Base-by-base conservation (phyloP, 805 yeast species). In the Saccharomycopsis olivae region DNA sequence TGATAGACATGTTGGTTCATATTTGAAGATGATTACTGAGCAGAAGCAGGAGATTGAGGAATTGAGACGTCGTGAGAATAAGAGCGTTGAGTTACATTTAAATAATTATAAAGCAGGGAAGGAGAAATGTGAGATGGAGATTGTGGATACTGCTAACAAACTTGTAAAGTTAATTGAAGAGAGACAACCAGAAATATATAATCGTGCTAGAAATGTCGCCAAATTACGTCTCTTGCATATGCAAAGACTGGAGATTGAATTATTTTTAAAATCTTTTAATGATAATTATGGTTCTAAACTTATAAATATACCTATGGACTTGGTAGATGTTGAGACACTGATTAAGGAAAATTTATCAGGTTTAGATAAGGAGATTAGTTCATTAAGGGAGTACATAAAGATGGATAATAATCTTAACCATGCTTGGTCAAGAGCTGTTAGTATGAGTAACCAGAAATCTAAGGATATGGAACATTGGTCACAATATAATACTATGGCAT, bases 1-100 rank as follows among this genome's bases (percentile, higher is more conserved):
- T 46, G 84, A 79, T 53, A 65, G 89, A 32, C 95, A 85, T 59
- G 88, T 86, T 33, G 86, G 92, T 0, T 78, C 88, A 3, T 87
- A 86, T 53, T 61, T 84, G 53, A 78, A 78, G 58, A 80, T 82
- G 80, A 86, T 86, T 28, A 74, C 87, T 2, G 87, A 82, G 51
- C 95, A 83, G 53, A 74, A 75, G 49, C 70, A 66, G 41, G 87
- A 79, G 54, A 84, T 85, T 42, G 82, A 73, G 38, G 81, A 75
- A 45, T 63, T 86, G 38, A 62, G 83, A 47, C 54, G 55, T 0
- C 64, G 86, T 38, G 84, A 78, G 52, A 48, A 57, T 4, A 50
- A 56, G 16, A 57, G 65, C 40, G 58, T 75, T 2, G 61, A 66
- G 11, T 52, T 56, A 18, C 61, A 65, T 1, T 29, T 69, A 3